Conservation (phyloP, 2,329 filamentous ascomycete genomes). For the Ophiostoma populinum region DNA sequence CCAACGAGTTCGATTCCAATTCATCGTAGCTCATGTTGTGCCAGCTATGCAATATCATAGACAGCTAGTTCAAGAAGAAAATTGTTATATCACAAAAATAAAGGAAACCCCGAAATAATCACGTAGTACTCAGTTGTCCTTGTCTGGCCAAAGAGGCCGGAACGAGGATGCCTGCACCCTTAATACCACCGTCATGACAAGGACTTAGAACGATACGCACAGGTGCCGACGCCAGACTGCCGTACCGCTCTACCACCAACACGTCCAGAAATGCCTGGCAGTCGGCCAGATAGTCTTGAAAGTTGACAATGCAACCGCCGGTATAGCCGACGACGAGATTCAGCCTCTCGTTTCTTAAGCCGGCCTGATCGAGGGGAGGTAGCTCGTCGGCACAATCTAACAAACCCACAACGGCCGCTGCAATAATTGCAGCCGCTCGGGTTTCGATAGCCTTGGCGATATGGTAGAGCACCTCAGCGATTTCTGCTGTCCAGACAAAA, state of each 20-base stretch:
- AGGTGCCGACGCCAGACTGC: constrained; percentile 12
- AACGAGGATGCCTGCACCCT: constrained; percentile 42
- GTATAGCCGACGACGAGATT: constrained; percentile 66
- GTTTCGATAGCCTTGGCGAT: constrained; percentile 55
- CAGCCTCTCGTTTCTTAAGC: constrained; percentile 11
- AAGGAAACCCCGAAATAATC: not conserved
- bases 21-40: not conserved
- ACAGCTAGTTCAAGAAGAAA: not conserved
- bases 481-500: constrained; percentile 45
- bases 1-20: not conserved
- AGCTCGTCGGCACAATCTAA: constrained; percentile 54
- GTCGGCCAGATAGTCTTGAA: constrained; percentile 53
- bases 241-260: constrained; percentile 26
- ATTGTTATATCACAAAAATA: not conserved
- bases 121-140: not conserved
- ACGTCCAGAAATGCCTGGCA: constrained; percentile 52
- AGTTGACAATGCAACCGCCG: constrained; percentile 64
- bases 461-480: constrained; percentile 41
- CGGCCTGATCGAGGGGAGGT: constrained; percentile 9
- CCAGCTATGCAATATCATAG: not conserved
- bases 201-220: constrained; percentile 32
- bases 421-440: constrained; percentile 57
- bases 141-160: constrained; percentile 19
- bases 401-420: constrained; percentile 54
- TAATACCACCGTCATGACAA: constrained; percentile 45